These are phyloP conservation scores for Eustoma russellianum DNA, from an alignment of 257 asterid species.

Conservation along the genomic window DNA sequence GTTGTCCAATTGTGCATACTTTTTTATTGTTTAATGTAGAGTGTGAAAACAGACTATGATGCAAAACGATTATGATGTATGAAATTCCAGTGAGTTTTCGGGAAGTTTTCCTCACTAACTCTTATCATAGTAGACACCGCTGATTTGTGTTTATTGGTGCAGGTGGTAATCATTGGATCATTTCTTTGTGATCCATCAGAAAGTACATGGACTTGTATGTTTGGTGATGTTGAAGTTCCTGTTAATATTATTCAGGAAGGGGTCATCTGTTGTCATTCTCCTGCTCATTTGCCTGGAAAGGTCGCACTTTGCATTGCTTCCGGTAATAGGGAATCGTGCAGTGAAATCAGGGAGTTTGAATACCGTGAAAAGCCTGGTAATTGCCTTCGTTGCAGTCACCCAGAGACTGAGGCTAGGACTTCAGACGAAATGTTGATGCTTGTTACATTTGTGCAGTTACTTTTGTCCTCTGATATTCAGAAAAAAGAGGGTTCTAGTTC, in stretches of 20 bases:
- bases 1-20: too few relatives aligned
- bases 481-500: slow-evolving; percentile 34
- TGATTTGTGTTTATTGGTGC: slow-evolving; percentile 16
- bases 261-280: slow-evolving; percentile 74
- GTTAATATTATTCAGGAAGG: slow-evolving; percentile 76
- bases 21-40: background rate
- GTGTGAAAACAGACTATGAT: background rate
- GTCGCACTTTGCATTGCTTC: slow-evolving; percentile 66
- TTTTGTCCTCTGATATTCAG: slow-evolving; percentile 36
- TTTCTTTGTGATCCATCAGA: slow-evolving; percentile 64
- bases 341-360: slow-evolving; percentile 82
- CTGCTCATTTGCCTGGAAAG: slow-evolving; percentile 62
- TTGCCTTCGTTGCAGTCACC: slow-evolving; percentile 26
- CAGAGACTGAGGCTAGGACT: slow-evolving; percentile 40
- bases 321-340: slow-evolving; percentile 76
- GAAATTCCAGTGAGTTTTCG: slow-evolving; percentile 1
- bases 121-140: too few relatives aligned
- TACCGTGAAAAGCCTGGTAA: slow-evolving; percentile 45
- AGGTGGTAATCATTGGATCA: slow-evolving; percentile 79
- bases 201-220: slow-evolving; percentile 82
- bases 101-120: background rate
- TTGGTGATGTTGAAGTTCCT: slow-evolving; percentile 85
- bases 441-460: slow-evolving; percentile 71
- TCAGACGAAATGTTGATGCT: slow-evolving; percentile 67
- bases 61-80: background rate